A percentile compares a stretch with the other conserved stretches of the same genome.
Evolutionary conservation across 805 yeast genomes (phyloP).

Genomic region (Alloascoidea hylecoeti): DNA sequence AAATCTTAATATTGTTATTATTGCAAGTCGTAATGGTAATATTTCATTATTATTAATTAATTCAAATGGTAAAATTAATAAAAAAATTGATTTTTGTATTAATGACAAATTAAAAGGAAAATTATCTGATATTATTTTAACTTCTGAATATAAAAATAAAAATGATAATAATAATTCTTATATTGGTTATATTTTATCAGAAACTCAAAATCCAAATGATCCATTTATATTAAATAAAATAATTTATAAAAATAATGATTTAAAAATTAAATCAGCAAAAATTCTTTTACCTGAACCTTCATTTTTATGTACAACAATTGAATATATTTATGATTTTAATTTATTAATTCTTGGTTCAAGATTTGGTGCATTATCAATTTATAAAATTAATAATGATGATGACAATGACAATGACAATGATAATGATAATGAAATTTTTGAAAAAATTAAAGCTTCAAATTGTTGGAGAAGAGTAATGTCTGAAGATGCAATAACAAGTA

Average conservation of each 20-base stretch:
- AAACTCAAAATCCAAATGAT: conserved; percentile 55
- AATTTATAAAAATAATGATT: conserved; percentile 7
- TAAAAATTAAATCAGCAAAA: conserved; percentile 16
- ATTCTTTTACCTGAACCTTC: conserved; percentile 20
- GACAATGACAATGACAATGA: conserved; percentile 11
- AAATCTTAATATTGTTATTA: conserved; percentile 3
- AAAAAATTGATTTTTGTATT: conserved; percentile 11
- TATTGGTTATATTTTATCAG: conserved; percentile 26
- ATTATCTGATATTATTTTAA: conserved; percentile 12
- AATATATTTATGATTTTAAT: conserved; percentile 21
- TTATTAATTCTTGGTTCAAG: conserved; percentile 56
- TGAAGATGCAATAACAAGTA: conserved; percentile 6
- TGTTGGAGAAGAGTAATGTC: conserved; percentile 8
- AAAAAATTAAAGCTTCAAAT: conserved; percentile 3
- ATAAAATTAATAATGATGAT: conserved; percentile 21
- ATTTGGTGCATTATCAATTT: conserved; percentile 49
- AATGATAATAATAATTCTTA: neutral
- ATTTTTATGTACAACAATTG: conserved; percentile 47
- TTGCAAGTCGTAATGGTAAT: conserved; percentile 17
- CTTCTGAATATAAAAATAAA: conserved; percentile 5
- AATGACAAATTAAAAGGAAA: conserved; percentile 22
- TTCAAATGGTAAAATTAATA: conserved; percentile 27
- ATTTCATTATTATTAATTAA: conserved; percentile 17
- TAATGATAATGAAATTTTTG: conserved; percentile 2
- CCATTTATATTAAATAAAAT: conserved; percentile 26